Percentiles rank a stretch among this genome's conserved stretches.
Conservation (phyloP, 2,329 filamentous ascomycete genomes). For the Aaosphaeria pasadenensis region DNA sequence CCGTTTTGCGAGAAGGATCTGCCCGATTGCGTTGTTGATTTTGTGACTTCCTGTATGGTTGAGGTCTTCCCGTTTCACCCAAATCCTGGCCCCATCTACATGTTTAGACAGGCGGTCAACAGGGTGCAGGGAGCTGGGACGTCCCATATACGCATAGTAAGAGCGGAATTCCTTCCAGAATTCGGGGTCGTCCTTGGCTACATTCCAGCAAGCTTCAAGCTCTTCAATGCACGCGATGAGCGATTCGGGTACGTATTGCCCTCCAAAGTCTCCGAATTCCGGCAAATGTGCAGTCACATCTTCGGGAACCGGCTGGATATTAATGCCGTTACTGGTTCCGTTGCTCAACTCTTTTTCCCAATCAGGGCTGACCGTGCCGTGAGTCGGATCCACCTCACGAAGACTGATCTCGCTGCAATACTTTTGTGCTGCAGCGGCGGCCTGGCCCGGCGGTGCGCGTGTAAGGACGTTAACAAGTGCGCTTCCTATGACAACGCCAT, state of each 20-base stretch:
- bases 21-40: slow-evolving; percentile 97
- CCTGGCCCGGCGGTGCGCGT: slow-evolving; percentile 63
- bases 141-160: slow-evolving; percentile 96
- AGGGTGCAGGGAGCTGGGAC: slow-evolving; percentile 85
- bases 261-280: slow-evolving; percentile 92
- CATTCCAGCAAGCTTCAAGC: slow-evolving; percentile 86
- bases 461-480: slow-evolving; percentile 85
- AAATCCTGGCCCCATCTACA: slow-evolving; percentile 91
- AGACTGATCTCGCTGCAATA: slow-evolving; percentile 72
- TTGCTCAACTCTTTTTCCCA: slow-evolving; percentile 81
- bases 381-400: slow-evolving; percentile 51
- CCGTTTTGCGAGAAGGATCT: slow-evolving; percentile 79
- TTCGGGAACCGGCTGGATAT: slow-evolving; percentile 30
- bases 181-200: slow-evolving; percentile 77
- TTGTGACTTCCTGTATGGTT: slow-evolving; percentile 99
- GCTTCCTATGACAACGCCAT: slow-evolving; percentile 94
- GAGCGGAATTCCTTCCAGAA: slow-evolving; percentile 98
- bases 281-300: slow-evolving; percentile 63
- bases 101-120: slow-evolving; percentile 85
- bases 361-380: slow-evolving; percentile 61
- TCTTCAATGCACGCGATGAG: slow-evolving; percentile 95
- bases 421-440: slow-evolving; percentile 72
- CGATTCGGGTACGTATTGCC: slow-evolving; percentile 95
- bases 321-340: slow-evolving; percentile 57
- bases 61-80: slow-evolving; percentile 94